Evolutionary conservation across 1,139 yeast species (phyloP), one percentile per base, ranked within the genome.

Genomic region (Pichia sp.): DNA sequence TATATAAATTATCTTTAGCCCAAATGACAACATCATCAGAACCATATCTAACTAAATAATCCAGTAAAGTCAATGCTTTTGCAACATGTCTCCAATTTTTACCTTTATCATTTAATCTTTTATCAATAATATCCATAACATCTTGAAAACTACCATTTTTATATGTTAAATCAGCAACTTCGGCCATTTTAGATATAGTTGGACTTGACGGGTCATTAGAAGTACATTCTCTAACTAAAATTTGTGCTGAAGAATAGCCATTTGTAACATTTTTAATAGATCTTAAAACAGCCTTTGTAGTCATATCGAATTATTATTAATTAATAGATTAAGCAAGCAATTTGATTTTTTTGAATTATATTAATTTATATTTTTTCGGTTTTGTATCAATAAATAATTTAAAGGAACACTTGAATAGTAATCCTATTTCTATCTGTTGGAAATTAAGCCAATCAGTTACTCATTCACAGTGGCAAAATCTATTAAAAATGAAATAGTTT

Each of bases 11-110:
- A 65, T 89, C 96, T 65, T 83, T 85, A 52, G 95, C 83, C 99
- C 99, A 92, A 47, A 84, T 72, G 7, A 92, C 96, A 61, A 94
- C 94, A 59, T 86, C 86, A 58, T 92, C 97, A 32, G 92, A 78
- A 30, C 97, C 99, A 56, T 76, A 79, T 58, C 95, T 79, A 30
- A 92, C 89, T 56, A 92, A 74, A 66, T 84, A 92, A 63, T 92
- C 97, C 60, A 92, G 74, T 11, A 92, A 85, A 1, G 96, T 86
- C 58, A 92, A 74, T 2, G 95, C 81, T 67, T 92, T 94, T 56
- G 95, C 92, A 42, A 92, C 92, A 67, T 92, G 99, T 57, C 97
- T 79, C 98, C 98, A 92, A 69, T 92, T 87, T 66, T 90, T 92
- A 52, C 98, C 98, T 72, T 90, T 90, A 64, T 92, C 98, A 63